A percentile compares a stretch with the other conserved stretches of the same genome.
phyloP scores from a whole-genome alignment of 495 filamentous ascomycete species.

The Tuber borchii region DNA sequence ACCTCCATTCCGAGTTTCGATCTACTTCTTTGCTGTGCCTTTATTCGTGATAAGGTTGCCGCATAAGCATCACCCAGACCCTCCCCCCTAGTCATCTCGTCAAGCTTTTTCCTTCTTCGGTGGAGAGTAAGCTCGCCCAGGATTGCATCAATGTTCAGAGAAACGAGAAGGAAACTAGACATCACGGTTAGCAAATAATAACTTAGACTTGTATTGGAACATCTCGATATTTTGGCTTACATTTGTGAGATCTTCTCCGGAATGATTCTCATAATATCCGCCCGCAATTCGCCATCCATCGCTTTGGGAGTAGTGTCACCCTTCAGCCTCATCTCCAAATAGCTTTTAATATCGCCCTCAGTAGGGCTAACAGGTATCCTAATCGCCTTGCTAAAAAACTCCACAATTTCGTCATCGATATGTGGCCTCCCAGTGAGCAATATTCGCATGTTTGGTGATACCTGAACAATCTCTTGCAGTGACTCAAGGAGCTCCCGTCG shows the following conservation, averaged over 20 bases:
- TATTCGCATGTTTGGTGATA: no score
- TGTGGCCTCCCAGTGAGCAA: no score
- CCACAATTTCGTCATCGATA: no score
- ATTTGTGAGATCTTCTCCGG: background rate
- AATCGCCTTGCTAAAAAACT: no score
- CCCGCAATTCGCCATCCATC: no score
- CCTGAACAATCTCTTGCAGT: no score
- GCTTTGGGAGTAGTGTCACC: no score
- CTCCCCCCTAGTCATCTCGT: background rate
- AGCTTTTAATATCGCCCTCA: no score
- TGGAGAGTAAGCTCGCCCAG: background rate
- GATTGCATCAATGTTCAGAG: background rate
- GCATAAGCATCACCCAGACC: background rate
- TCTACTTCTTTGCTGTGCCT: background rate
- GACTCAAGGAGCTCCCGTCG: no score
- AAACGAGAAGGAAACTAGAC: background rate
- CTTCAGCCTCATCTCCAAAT: no score
- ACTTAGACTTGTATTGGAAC: background rate
- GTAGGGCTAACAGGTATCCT: no score
- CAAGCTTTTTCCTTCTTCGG: background rate
- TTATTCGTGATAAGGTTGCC: background rate
- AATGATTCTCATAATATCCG: background rate
- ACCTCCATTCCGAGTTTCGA: background rate
- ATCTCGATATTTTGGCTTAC: background rate
- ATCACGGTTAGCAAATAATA: background rate